These are phyloP conservation scores for Cytospora piceicola DNA, from an alignment of 2,329 filamentous ascomycete species.

Conservation along the genomic window DNA sequence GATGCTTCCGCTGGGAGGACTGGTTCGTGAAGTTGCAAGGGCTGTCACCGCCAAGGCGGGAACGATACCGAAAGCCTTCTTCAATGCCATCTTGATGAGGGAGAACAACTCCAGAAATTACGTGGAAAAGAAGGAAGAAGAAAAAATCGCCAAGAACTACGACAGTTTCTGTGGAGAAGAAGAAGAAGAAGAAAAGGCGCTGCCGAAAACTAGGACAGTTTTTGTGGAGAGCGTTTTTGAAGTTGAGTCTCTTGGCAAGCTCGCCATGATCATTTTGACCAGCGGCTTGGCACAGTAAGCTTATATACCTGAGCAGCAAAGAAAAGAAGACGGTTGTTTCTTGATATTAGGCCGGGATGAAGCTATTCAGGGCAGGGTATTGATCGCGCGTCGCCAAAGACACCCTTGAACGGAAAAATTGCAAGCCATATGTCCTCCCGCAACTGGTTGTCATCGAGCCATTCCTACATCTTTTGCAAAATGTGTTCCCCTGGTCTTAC, in stretches of 20 bases:
- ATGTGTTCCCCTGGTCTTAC: not conserved
- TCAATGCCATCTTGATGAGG: conserved; percentile 21
- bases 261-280: not conserved
- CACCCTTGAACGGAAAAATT: conserved; percentile 12
- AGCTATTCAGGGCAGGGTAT: not conserved
- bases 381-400: conserved; percentile 2
- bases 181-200: no score
- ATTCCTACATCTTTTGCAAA: conserved; percentile 13
- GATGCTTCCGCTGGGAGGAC: conserved; percentile 27
- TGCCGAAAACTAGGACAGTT: no score
- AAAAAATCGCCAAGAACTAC: not conserved
- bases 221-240: not conserved
- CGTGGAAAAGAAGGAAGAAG: not conserved
- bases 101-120: not conserved
- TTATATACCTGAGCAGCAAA: conserved; percentile 14
- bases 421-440: not conserved
- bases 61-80: conserved; percentile 19
- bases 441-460: not conserved
- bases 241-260: conserved; percentile 6
- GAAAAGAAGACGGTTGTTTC: conserved; percentile 3
- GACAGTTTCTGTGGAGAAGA: not conserved
- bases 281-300: conserved; percentile 18
- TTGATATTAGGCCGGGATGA: conserved; percentile 9
- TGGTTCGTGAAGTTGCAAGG: conserved; percentile 25
- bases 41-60: conserved; percentile 24